phyloP scores from a whole-genome alignment of 192 early-diverging fungal genomes.

The Linnemannia hyalina region DNA sequence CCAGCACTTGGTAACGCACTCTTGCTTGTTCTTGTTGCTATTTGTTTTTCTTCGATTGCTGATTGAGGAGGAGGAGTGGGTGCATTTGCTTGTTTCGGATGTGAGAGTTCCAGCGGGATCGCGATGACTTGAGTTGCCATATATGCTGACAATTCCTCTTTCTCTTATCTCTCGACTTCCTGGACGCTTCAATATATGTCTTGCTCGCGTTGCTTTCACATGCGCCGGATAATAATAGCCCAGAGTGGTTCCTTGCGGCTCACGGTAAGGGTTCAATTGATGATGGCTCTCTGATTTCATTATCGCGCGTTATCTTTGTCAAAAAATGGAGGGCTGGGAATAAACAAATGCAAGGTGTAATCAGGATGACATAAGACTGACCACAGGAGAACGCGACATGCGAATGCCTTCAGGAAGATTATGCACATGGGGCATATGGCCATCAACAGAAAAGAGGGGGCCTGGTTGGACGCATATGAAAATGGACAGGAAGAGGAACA shows the following conservation, averaged over 20 bases:
- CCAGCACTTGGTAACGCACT: slow-evolving; percentile 59
- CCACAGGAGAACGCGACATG: neutral
- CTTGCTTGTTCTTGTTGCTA: neutral
- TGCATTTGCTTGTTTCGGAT: neutral
- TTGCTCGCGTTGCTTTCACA: neutral
- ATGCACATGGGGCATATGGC: neutral
- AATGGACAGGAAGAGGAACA: neutral
- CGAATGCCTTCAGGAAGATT: neutral
- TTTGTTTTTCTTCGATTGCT: neutral
- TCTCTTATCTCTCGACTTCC: too few relatives aligned
- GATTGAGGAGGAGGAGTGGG: neutral
- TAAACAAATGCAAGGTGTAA: neutral
- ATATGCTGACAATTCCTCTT: neutral
- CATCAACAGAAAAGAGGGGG: neutral
- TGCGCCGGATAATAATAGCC: slow-evolving; percentile 50
- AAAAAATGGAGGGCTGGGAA: neutral
- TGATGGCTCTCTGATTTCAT: neutral
- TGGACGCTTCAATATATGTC: neutral
- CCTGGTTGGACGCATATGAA: neutral
- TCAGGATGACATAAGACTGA: neutral
- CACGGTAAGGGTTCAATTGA: slow-evolving; percentile 36
- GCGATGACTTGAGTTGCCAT: neutral
- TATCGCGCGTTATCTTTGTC: neutral
- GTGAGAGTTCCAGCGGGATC: neutral
- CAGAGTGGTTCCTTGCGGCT: slow-evolving; percentile 49